Evolutionary conservation across 2,329 filamentous ascomycete species (phyloP).

Genomic region (Fonsecaea nubica): DNA sequence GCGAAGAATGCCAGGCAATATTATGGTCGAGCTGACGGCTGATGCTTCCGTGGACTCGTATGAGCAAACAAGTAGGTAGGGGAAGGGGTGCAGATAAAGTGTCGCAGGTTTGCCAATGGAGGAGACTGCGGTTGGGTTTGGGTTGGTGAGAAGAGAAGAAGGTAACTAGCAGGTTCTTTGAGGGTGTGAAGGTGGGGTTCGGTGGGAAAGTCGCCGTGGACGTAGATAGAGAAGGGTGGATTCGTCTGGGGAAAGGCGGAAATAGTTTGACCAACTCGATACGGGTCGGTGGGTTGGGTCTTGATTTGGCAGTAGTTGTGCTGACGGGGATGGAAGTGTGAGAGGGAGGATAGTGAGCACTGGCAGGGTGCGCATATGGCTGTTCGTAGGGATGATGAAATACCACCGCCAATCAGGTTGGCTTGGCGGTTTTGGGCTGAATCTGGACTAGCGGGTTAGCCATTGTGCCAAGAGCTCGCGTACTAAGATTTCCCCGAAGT

Average conservation of each 20-base stretch:
- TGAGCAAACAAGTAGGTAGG: background rate
- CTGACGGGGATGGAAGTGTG: background rate
- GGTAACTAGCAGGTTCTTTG: background rate
- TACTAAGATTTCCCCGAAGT: constrained; percentile 13
- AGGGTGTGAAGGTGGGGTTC: constrained; percentile 18
- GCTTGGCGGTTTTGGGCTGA: background rate
- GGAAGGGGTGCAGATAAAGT: background rate
- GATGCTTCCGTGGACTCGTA: constrained; percentile 1
- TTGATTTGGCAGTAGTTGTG: background rate
- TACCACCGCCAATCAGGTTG: constrained; percentile 4
- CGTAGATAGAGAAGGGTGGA: constrained; percentile 1
- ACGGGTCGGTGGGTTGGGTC: background rate
- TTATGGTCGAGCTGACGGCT: background rate
- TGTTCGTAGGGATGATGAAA: background rate
- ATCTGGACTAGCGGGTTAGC: background rate
- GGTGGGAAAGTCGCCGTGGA: constrained; percentile 9
- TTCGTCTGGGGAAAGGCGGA: constrained; percentile 21
- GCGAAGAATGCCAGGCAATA: background rate
- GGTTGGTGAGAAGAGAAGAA: constrained; percentile 15
- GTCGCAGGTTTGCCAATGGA: constrained; percentile 13
- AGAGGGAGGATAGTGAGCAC: background rate
- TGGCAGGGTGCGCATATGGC: background rate
- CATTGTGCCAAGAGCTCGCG: constrained; percentile 8
- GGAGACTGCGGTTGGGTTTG: constrained; percentile 12
- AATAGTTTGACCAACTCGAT: background rate